Percentiles rank a stretch among this genome's conserved stretches.
Conservation (phyloP, 192 early-diverging fungal genomes). For the Backusella tarrabulga region DNA sequence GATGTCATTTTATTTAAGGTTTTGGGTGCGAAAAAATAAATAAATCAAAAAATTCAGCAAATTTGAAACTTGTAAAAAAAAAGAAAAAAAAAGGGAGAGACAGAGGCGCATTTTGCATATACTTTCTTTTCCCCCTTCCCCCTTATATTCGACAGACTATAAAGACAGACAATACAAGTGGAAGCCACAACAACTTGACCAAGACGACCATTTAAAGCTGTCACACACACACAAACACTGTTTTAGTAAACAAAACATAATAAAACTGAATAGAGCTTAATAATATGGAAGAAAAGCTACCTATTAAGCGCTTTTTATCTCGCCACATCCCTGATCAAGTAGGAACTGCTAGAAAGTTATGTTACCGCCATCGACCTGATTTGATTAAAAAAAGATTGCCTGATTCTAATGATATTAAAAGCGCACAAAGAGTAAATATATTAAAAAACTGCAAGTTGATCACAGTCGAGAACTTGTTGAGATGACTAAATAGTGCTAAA, state of each 20-base stretch:
- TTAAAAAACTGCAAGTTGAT: not conserved
- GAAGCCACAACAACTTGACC: too few species aligned
- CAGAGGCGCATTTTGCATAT: not conserved
- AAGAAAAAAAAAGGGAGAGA: too few species aligned
- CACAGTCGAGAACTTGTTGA: not conserved
- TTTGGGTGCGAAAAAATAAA: not conserved
- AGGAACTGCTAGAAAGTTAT: slow-evolving; percentile 28
- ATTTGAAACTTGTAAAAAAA: not conserved
- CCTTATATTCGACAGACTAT: not conserved
- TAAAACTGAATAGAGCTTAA: not conserved
- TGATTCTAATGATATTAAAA: slow-evolving; percentile 45
- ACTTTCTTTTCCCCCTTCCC: not conserved
- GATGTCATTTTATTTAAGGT: not conserved
- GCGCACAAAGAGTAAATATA: slow-evolving; percentile 47
- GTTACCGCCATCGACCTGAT: slow-evolving; percentile 63
- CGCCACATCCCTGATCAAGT: slow-evolving; percentile 33
- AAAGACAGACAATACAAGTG: too few species aligned
- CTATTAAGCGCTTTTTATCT: slow-evolving; percentile 30
- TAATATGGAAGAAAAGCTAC: slow-evolving; percentile 7
- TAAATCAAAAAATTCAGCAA: not conserved
- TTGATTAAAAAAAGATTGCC: slow-evolving; percentile 46
- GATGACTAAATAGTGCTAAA: not conserved
- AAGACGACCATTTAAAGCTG: not conserved
- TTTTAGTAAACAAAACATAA: not conserved
- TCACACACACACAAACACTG: not conserved